phyloP scores from a whole-genome alignment of 495 filamentous ascomycete species.

The Penicillium paxilli region DNA sequence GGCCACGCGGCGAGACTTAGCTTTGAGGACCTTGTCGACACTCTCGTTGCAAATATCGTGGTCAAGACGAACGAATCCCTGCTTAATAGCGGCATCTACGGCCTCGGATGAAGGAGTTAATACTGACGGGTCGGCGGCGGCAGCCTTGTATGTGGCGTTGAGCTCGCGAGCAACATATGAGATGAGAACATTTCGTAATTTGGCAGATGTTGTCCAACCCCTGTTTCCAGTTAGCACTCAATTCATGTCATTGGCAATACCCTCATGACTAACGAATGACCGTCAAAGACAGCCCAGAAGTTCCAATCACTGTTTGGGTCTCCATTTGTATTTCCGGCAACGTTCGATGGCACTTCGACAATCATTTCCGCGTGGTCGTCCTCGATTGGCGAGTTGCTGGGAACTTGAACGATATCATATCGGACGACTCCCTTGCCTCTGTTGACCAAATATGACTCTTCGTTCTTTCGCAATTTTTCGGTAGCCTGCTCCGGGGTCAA shows the following conservation, averaged over 20 bases:
- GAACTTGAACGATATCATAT: conserved; percentile 93
- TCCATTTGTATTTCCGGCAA: conserved; percentile 51
- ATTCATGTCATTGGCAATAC: not conserved
- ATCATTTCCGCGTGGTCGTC: conserved; percentile 98
- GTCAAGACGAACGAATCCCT: conserved; percentile 84
- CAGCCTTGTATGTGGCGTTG: conserved; percentile 85
- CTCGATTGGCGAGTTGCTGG: conserved; percentile 97
- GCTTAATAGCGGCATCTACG: conserved; percentile 89
- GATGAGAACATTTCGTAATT: conserved; percentile 87
- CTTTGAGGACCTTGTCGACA: conserved; percentile 81
- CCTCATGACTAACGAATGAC: conserved; percentile 69
- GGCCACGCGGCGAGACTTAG: conserved; percentile 81
- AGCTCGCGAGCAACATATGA: conserved; percentile 91
- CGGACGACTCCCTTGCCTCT: conserved; percentile 88
- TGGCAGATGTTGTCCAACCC: conserved; percentile 97
- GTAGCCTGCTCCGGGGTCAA: conserved; percentile 94
- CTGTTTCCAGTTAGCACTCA: conserved; percentile 42
- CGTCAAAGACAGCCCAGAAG: conserved; percentile 99
- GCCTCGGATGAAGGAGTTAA: conserved; percentile 64
- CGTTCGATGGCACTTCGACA: conserved; percentile 72
- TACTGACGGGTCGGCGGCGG: conserved; percentile 59
- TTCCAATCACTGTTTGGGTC: conserved; percentile 85
- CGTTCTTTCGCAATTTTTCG: conserved; percentile 80
- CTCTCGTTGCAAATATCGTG: conserved; percentile 90
- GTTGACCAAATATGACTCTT: conserved; percentile 89